A percentile compares a stretch with the other conserved stretches of the same genome.
These are phyloP conservation scores for Abrus precatorius DNA, from an alignment of 306 rosid species.

Conservation along the genomic window DNA sequence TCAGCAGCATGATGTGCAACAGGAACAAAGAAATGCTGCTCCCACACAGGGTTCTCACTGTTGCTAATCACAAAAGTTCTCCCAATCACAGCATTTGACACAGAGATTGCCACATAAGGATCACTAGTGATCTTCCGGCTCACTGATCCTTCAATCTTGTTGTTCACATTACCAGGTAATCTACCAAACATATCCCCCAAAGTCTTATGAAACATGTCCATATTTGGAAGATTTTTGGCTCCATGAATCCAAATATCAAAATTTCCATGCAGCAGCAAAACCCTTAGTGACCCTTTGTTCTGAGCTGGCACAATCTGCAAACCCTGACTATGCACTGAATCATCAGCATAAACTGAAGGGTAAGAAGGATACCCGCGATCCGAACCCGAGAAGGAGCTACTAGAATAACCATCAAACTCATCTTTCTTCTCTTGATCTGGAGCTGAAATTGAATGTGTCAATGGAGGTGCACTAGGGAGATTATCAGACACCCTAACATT, in stretches of 20 bases:
- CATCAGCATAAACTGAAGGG: conserved; percentile 57
- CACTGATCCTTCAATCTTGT: conserved; percentile 69
- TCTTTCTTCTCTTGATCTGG: conserved; percentile 54
- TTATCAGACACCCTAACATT: conserved; percentile 63
- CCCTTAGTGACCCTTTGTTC: conserved; percentile 73
- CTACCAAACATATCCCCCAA: conserved; percentile 75
- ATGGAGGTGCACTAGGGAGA: conserved; percentile 51
- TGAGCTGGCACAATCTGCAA: conserved; percentile 75
- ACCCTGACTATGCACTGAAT: conserved; percentile 62
- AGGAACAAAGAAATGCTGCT: conserved; percentile 81
- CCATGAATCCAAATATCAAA: conserved; percentile 81
- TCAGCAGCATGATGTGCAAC: conserved; percentile 92
- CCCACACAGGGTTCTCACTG: conserved; percentile 90
- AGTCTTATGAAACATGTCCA: conserved; percentile 98
- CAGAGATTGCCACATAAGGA: conserved; percentile 85
- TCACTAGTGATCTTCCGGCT: conserved; percentile 84
- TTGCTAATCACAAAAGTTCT: conserved; percentile 96
- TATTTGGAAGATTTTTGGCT: conserved; percentile 87
- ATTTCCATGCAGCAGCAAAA: conserved; percentile 86
- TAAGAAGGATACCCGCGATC: conserved; percentile 47
- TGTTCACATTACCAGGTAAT: conserved; percentile 65
- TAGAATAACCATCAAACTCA: conserved; percentile 59
- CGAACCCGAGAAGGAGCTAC: conserved; percentile 59
- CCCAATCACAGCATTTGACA: conserved; percentile 84
- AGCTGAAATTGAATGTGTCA: conserved; percentile 54